Percentiles rank a stretch among this genome's conserved stretches.
phyloP scores from a whole-genome alignment of 805 yeast species.

The Starmerella sirachaensis region DNA sequence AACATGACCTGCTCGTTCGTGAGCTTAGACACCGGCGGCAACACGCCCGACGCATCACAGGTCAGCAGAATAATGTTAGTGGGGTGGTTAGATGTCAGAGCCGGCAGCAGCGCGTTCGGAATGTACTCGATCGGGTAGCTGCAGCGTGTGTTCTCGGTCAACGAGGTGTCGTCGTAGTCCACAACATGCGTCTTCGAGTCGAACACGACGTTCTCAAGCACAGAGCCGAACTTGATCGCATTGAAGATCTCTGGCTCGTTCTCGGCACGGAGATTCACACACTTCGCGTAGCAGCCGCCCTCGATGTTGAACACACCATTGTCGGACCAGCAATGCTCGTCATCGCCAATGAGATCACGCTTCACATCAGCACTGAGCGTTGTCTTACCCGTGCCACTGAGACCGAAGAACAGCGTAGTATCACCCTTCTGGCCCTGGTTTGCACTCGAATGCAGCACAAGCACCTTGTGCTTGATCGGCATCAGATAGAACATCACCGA shows the following conservation, averaged over 20 bases:
- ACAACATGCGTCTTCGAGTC: conserved; percentile 68
- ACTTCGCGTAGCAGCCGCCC: conserved; percentile 99
- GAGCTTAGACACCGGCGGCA: conserved; percentile 92
- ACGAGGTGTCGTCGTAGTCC: conserved; percentile 66
- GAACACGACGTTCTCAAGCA: conserved; percentile 84
- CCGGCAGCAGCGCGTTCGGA: conserved; percentile 93
- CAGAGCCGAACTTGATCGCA: conserved; percentile 89
- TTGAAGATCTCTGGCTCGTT: conserved; percentile 96
- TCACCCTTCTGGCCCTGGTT: conserved; percentile 82
- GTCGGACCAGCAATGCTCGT: conserved; percentile 99
- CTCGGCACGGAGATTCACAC: conserved; percentile 76
- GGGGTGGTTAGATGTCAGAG: conserved; percentile 82
- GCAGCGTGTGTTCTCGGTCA: conserved; percentile 97
- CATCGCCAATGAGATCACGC: conserved; percentile 92
- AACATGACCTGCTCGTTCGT: conserved; percentile 96
- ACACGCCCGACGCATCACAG: conserved; percentile 95
- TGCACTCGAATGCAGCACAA: conserved; percentile 89
- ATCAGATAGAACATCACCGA: conserved; percentile 97
- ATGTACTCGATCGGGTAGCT: conserved; percentile 96
- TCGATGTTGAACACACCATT: conserved; percentile 97
- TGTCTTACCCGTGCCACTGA: conserved; percentile 97
- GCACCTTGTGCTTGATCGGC: conserved; percentile 86
- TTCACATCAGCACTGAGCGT: conserved; percentile 93
- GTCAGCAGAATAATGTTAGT: conserved; percentile 83
- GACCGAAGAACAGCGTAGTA: conserved; percentile 90